These are phyloP conservation scores for Heritiera fomes DNA, from an alignment of 345 rosid species.

Conservation along the genomic window DNA sequence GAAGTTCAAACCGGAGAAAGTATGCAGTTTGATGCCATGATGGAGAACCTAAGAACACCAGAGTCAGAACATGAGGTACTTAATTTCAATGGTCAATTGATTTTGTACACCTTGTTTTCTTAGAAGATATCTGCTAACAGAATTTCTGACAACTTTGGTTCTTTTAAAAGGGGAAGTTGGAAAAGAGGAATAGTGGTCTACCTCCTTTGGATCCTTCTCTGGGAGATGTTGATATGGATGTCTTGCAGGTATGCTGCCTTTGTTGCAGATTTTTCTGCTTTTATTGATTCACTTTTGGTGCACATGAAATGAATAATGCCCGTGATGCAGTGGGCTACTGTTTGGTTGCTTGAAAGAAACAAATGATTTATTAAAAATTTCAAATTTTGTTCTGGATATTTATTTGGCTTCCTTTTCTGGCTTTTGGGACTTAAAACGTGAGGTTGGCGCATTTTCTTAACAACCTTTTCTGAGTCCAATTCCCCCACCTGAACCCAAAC, in stretches of 20 bases:
- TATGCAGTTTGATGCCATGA: conserved; percentile 63
- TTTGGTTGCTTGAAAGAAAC: not conserved
- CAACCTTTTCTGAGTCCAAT: not conserved
- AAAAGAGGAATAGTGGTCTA: conserved; percentile 46
- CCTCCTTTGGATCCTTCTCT: conserved; percentile 56
- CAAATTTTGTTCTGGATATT: not conserved
- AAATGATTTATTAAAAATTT: not conserved
- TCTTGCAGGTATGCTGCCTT: conserved; percentile 62
- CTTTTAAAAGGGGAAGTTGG: conserved; percentile 59
- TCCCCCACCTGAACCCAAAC: not conserved
- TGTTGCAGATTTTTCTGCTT: not conserved
- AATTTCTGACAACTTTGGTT: conserved; percentile 28
- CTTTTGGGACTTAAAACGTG: not conserved
- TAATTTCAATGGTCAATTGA: conserved; percentile 28
- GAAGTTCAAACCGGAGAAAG: conserved; percentile 53
- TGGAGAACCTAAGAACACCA: conserved; percentile 52
- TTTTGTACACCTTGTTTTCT: conserved; percentile 23
- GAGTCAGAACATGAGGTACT: conserved; percentile 66
- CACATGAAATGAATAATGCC: conserved; percentile 4
- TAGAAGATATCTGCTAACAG: conserved; percentile 12
- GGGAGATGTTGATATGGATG: conserved; percentile 56
- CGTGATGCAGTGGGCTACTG: not conserved
- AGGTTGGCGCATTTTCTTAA: not conserved
- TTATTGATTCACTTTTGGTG: not conserved
- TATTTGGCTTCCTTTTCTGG: not conserved